These are phyloP conservation scores for Tetracentron sinense DNA, from an alignment of 164 flowering plant genomes.

Conservation along the genomic window DNA sequence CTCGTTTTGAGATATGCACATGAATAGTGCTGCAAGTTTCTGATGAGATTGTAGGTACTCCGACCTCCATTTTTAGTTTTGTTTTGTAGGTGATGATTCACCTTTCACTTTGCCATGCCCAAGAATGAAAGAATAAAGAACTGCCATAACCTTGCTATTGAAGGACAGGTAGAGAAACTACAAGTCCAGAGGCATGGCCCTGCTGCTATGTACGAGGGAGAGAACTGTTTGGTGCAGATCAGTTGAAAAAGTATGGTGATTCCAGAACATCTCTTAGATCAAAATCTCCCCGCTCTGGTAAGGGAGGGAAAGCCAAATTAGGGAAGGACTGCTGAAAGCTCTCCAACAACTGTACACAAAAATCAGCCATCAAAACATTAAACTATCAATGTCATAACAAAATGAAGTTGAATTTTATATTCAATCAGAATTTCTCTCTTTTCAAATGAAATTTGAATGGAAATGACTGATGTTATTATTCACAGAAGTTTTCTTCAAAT, in stretches of 20 bases:
- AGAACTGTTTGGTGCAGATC: slow-evolving; percentile 13
- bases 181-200: not conserved
- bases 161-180: not conserved
- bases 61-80: too few relatives aligned
- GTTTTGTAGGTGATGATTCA: too few relatives aligned
- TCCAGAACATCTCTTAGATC: slow-evolving; percentile 49
- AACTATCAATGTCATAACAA: not conserved
- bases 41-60: too few relatives aligned
- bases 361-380: not conserved
- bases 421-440: too few relatives aligned
- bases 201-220: not conserved
- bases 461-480: too few relatives aligned
- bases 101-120: not conserved
- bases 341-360: slow-evolving; percentile 52
- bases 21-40: too few relatives aligned
- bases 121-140: slow-evolving; percentile 12
- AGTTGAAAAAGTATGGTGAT: slow-evolving; percentile 59
- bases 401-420: too few relatives aligned
- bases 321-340: slow-evolving; percentile 58
- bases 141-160: slow-evolving; percentile 1
- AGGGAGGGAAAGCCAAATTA: slow-evolving; percentile 45
- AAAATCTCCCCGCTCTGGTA: slow-evolving; percentile 66
- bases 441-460: too few relatives aligned
- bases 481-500: too few relatives aligned
- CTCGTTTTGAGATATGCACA: too few relatives aligned